Evolutionary conservation across 2,329 filamentous ascomycete genomes (phyloP), one percentile per base, ranked within the genome.

Genomic region (Exophiala alcalophila): DNA sequence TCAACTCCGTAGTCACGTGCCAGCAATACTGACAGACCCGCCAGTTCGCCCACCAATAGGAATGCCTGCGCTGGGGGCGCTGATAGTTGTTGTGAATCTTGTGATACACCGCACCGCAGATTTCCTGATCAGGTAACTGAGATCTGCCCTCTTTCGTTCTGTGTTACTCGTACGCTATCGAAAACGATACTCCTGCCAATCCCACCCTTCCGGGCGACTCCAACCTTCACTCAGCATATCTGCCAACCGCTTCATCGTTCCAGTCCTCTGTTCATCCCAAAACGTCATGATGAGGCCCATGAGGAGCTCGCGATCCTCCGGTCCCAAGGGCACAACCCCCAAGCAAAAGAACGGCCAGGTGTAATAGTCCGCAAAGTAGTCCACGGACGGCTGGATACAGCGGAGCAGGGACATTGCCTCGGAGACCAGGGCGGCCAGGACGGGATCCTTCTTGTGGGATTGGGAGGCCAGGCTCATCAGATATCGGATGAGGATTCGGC

Each of bases 321-420:
- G 3, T 10, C 33, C 25, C 8, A 32, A 14, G 3, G 46, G 25
- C 26, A 33, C 47, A n/a, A 44, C 50, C 8, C 55, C 55, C 19
- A 59, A 29, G 2, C 50, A 41, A 3, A 55, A 37, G 11, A 59
- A 46, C 4, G 56, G 56, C 56, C 57, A 59, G 30, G 50, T 49
- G 21, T 59, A 59, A 28, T 59, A 59, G 27, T 59, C 56, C 4
- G 57, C 57, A 29, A 52, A 59, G 24, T 59, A 59, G 23, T 59
- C 57, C 5, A 31, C 21, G 1, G 31, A 37, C 2, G 57, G 56
- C 6, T 53, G 39, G 2, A 59, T 34, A 10, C 32, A 31, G 12
- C 20, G 33, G n/a, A 55, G 44, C 1, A 53, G 28, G 3, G 12
- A 7, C 27, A 59, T 40, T 0, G 35, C 50, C n/a, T 55, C 48